These are phyloP conservation scores for Flaveria robusta DNA, from an alignment of 129 eudicot genomes.

Conservation along the genomic window DNA sequence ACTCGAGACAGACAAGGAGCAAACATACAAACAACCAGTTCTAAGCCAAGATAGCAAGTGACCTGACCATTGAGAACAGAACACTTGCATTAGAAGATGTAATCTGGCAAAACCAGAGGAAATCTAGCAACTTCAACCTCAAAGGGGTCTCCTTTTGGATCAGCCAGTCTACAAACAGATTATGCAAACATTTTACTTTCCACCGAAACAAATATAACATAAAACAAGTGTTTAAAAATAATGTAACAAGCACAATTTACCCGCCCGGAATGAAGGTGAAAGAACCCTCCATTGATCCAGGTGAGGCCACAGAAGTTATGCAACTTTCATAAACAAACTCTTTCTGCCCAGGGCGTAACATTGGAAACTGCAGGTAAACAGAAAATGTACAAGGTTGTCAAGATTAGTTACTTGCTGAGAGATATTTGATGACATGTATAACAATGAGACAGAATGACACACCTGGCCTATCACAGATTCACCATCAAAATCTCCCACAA, in stretches of 20 bases:
- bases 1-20: neutral
- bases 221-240: no score
- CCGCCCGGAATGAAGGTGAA: constrained; percentile 87
- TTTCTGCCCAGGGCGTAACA: constrained; percentile 58
- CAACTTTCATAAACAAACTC: constrained; percentile 90
- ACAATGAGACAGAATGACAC: neutral
- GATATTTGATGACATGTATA: neutral
- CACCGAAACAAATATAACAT: neutral
- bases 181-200: neutral
- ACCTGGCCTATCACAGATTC: constrained; percentile 95
- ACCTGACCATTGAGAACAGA: neutral
- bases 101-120: constrained; percentile 71
- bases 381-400: neutral
- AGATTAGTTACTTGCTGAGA: neutral
- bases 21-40: constrained; percentile 2
- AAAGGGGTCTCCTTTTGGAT: constrained; percentile 64
- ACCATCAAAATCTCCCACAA: constrained; percentile 50
- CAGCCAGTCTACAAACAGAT: constrained; percentile 50
- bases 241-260: constrained; percentile 20
- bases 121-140: constrained; percentile 65
- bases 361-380: constrained; percentile 56
- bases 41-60: neutral
- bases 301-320: constrained; percentile 33
- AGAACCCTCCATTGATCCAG: constrained; percentile 83
- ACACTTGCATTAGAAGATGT: constrained; percentile 61